These are phyloP conservation scores for Erysimum cheiranthoides DNA, from an alignment of 345 rosid species.

Conservation along the genomic window DNA sequence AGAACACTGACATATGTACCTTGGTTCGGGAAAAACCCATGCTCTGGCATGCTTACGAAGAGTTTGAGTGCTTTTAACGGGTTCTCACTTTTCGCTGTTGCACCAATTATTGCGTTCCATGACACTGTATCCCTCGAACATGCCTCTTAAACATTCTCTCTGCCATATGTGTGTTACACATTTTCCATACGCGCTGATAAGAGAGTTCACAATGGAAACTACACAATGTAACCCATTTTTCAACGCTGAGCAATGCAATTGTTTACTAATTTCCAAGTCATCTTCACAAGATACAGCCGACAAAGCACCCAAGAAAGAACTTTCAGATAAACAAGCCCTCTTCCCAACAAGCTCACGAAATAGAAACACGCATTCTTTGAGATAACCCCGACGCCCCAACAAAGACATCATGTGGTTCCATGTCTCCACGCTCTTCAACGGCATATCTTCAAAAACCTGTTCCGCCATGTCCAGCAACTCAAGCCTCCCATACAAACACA, in stretches of 20 bases:
- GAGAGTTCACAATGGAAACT: conserved; percentile 59
- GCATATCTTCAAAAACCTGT: conserved; percentile 65
- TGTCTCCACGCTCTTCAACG: conserved; percentile 67
- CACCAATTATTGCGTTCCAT: conserved; percentile 75
- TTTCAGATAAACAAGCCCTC: conserved; percentile 53
- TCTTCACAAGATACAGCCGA: conserved; percentile 54
- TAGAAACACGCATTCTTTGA: conserved; percentile 51
- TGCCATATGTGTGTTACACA: conserved; percentile 50
- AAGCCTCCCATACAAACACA: conserved; percentile 70
- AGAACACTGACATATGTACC: conserved; percentile 62
- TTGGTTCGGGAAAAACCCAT: conserved; percentile 54
- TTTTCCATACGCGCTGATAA: conserved; percentile 65
- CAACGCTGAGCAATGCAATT: conserved; percentile 65
- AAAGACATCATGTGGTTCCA: conserved; percentile 75
- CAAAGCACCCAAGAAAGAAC: conserved; percentile 66
- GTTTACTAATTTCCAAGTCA: conserved; percentile 58
- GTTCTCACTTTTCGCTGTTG: conserved; percentile 52
- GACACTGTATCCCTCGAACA: conserved; percentile 59
- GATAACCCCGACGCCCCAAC: conserved; percentile 59
- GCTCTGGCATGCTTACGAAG: conserved; percentile 55
- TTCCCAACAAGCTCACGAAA: conserved; percentile 59
- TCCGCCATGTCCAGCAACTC: conserved; percentile 57
- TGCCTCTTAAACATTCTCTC: conserved; percentile 59
- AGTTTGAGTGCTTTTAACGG: conserved; percentile 57
- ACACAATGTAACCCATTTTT: conserved; percentile 55